Evolutionary conservation across 2,329 filamentous ascomycete genomes (phyloP).

Genomic region (Colletotrichum eleusines): DNA sequence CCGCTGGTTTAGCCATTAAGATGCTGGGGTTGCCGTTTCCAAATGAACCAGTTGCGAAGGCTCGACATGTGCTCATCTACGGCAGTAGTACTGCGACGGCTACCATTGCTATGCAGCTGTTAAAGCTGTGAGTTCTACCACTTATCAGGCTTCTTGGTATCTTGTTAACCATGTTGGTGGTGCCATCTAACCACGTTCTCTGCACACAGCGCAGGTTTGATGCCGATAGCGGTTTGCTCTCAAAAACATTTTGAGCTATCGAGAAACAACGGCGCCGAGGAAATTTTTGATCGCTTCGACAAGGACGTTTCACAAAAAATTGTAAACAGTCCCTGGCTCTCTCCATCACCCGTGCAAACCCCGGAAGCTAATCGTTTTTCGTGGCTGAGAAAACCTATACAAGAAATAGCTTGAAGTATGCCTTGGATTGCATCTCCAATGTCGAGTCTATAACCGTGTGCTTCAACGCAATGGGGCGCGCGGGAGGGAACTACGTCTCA

Average conservation of each 20-base stretch:
- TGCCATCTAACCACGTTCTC: not conserved
- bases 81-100: conserved; percentile 23
- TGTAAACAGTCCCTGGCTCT: conserved; percentile 2
- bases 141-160: not conserved
- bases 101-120: conserved; percentile 20
- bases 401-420: conserved; percentile 45
- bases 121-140: conserved; percentile 47
- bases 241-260: not conserved
- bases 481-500: conserved; percentile 45
- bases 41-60: conserved; percentile 39
- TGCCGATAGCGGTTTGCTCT: conserved; percentile 42
- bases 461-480: conserved; percentile 44
- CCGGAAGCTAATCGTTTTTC: conserved; percentile 43
- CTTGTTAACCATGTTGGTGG: not conserved
- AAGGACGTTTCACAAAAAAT: conserved; percentile 3
- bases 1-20: conserved; percentile 11
- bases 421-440: conserved; percentile 53
- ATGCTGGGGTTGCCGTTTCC: conserved; percentile 12
- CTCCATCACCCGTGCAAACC: not conserved
- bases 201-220: conserved; percentile 49
- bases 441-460: conserved; percentile 47
- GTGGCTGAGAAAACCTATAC: conserved; percentile 28
- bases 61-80: conserved; percentile 20
- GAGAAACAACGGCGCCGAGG: not conserved
- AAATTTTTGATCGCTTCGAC: conserved; percentile 52